phyloP scores from a whole-genome alignment of 305 asterid genomes.

The Fraxinus ornus region DNA sequence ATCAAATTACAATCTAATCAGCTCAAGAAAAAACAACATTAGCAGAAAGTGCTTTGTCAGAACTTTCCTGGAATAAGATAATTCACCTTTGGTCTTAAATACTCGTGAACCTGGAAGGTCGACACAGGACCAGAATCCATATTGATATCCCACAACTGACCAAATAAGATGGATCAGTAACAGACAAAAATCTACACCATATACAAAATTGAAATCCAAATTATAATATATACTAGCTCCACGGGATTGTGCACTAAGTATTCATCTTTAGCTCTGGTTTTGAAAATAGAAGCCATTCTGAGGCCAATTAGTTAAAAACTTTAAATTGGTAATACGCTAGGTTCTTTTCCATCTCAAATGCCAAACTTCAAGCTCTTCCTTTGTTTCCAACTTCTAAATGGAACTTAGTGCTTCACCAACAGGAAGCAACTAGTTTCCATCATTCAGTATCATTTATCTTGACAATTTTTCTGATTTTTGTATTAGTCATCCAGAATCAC shows the following conservation, averaged over 20 bases:
- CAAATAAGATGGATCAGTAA: slow-evolving; percentile 21
- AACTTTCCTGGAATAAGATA: slow-evolving; percentile 17
- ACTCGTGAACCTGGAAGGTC: slow-evolving; percentile 95
- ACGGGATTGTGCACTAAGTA: slow-evolving; percentile 2
- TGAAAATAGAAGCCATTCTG: slow-evolving; percentile 2
- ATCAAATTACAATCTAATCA: slow-evolving; percentile 31
- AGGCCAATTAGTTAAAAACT: background rate
- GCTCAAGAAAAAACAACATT: slow-evolving; percentile 22
- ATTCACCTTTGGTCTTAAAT: slow-evolving; percentile 92
- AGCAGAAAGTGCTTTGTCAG: slow-evolving; percentile 1
- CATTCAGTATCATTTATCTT: slow-evolving; percentile 4
- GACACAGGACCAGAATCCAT: slow-evolving; percentile 98
- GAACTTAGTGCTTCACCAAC: slow-evolving; percentile 8
- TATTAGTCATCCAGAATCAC: background rate
- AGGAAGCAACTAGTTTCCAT: slow-evolving; percentile 17
- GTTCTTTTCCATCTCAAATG: slow-evolving; percentile 12
- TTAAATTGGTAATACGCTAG: slow-evolving; percentile 5
- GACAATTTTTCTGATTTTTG: background rate
- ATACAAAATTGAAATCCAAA: slow-evolving; percentile 1
- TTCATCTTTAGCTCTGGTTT: slow-evolving; percentile 10
- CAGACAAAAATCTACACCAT: slow-evolving; percentile 9
- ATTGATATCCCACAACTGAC: slow-evolving; percentile 95
- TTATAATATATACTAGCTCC: background rate
- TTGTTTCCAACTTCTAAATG: slow-evolving; percentile 1
- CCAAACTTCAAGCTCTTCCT: background rate